phyloP scores from a whole-genome alignment of 2,329 filamentous ascomycete species.

The Gnomoniopsis sp. region DNA sequence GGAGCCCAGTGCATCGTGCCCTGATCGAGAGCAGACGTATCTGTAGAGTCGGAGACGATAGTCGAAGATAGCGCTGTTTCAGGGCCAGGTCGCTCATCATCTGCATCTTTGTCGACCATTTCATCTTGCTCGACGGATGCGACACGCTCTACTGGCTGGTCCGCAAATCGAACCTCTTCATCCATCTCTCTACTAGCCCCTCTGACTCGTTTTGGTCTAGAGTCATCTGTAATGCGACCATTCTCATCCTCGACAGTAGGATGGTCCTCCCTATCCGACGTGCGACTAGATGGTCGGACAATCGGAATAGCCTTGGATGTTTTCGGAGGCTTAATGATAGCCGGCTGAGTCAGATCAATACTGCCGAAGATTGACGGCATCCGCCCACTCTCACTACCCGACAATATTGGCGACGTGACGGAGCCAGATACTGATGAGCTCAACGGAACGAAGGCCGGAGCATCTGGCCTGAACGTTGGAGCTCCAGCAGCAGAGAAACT shows the following conservation, averaged over 20 bases:
- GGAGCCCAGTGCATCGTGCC: constrained; percentile 52
- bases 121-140: neutral
- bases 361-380: constrained; percentile 64
- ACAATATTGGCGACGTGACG: constrained; percentile 41
- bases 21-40: constrained; percentile 47
- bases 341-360: constrained; percentile 59
- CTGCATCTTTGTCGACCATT: constrained; percentile 22
- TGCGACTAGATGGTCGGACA: constrained; percentile 57
- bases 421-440: constrained; percentile 41
- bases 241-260: constrained; percentile 49
- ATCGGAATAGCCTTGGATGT: constrained; percentile 84
- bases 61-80: constrained; percentile 55
- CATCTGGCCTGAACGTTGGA: constrained; percentile 71
- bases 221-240: constrained; percentile 61
- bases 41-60: constrained; percentile 48
- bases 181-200: constrained; percentile 64
- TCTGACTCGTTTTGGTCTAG: constrained; percentile 72
- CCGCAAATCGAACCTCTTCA: constrained; percentile 71
- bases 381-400: constrained; percentile 40
- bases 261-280: constrained; percentile 25
- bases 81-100: constrained; percentile 28
- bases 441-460: constrained; percentile 70
- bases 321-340: constrained; percentile 63
- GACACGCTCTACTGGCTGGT: constrained; percentile 39
- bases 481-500: constrained; percentile 61